These are phyloP conservation scores for Trametes sanguinea DNA, from an alignment of 768 basidiomycete genomes.

Conservation along the genomic window DNA sequence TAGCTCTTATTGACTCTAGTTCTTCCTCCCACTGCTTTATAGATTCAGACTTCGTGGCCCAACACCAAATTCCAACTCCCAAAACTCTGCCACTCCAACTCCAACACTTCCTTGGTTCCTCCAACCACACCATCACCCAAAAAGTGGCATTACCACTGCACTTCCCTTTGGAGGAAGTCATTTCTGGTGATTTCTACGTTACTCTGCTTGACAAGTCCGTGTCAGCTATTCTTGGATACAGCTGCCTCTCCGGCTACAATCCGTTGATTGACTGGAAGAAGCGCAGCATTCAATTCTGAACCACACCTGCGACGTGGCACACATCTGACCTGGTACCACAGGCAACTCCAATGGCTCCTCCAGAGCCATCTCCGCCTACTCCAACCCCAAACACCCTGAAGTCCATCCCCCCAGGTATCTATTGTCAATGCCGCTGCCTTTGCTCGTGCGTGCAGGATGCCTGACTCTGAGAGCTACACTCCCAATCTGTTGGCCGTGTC, in stretches of 20 bases:
- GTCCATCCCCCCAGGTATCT: too few relatives aligned
- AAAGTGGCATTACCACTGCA: not conserved
- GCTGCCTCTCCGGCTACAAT: too few relatives aligned
- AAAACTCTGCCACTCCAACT: not conserved
- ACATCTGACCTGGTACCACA: too few relatives aligned
- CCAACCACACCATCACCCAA: slow-evolving; percentile 2
- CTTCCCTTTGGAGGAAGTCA: slow-evolving; percentile 6
- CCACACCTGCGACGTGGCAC: too few relatives aligned
- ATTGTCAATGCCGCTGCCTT: not conserved
- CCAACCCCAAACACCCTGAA: too few relatives aligned
- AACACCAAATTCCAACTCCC: not conserved
- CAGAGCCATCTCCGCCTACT: too few relatives aligned
- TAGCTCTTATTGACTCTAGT: slow-evolving; percentile 4
- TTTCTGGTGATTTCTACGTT: slow-evolving; percentile 5
- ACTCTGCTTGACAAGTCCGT: slow-evolving; percentile 3
- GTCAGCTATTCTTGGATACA: too few relatives aligned
- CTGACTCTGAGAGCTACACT: not conserved
- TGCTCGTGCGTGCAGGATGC: not conserved
- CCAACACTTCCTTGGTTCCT: slow-evolving; percentile 1
- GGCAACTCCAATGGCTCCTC: too few relatives aligned
- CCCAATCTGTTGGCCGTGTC: too few relatives aligned
- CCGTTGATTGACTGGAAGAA: too few relatives aligned
- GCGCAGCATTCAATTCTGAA: too few relatives aligned
- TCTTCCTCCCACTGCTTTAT: slow-evolving; percentile 8
- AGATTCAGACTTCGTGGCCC: not conserved